A percentile compares a stretch with the other conserved stretches of the same genome.
phyloP scores from a whole-genome alignment of 176 grass and related monocot species.

The Oryza meyeriana region DNA sequence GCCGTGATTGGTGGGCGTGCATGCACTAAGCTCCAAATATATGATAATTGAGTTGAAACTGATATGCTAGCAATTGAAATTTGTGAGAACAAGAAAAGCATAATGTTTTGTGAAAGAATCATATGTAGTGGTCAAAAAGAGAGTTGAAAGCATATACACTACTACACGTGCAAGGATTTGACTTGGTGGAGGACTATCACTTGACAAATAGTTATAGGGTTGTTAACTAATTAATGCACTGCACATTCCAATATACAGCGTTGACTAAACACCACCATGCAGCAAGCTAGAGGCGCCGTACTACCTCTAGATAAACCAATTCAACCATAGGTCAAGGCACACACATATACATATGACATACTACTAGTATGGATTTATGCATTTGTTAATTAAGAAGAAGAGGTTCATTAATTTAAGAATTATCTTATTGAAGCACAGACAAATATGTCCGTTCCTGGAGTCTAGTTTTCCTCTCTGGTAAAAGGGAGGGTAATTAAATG shows the following conservation, averaged over 20 bases:
- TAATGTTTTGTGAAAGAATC: background rate
- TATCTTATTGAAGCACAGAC: too few species aligned
- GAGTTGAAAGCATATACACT: background rate
- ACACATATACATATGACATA: too few species aligned
- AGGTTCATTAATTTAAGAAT: too few species aligned
- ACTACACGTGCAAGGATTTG: background rate
- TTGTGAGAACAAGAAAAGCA: background rate
- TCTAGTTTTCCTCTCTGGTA: too few species aligned
- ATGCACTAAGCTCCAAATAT: background rate
- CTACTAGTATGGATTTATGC: background rate
- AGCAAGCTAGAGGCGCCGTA: background rate
- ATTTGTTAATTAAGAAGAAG: background rate
- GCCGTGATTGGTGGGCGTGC: slow-evolving; percentile 1
- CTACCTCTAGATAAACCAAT: background rate
- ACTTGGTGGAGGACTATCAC: background rate
- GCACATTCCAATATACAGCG: background rate
- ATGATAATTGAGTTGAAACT: slow-evolving; percentile 3
- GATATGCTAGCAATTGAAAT: background rate
- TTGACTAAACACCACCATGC: background rate
- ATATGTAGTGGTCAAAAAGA: background rate
- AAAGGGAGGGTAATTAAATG: too few species aligned
- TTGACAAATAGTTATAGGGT: background rate
- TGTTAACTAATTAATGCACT: background rate
- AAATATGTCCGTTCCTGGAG: too few species aligned
- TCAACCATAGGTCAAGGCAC: background rate